Evolutionary conservation across 2,329 filamentous ascomycete genomes (phyloP).

Genomic region (Aquanectria penicillioides): DNA sequence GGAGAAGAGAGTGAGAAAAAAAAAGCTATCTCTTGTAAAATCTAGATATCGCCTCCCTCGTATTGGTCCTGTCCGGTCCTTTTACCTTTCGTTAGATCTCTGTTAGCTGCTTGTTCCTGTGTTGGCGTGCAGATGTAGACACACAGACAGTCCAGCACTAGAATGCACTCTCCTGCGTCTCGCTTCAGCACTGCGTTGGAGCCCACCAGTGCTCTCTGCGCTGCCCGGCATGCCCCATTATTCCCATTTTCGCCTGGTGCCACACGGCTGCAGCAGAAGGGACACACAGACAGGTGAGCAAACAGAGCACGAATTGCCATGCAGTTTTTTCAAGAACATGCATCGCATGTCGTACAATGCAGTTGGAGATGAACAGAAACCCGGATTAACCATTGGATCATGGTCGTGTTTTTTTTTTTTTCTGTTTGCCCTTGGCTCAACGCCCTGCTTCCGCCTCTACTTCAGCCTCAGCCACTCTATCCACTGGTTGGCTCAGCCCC

Average conservation of each 20-base stretch:
- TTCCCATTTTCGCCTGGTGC: slow-evolving; percentile 7
- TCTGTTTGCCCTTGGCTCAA: no score
- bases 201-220: slow-evolving; percentile 24
- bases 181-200: slow-evolving; percentile 36
- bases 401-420: no score
- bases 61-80: slow-evolving; percentile 17
- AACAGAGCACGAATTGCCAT: neutral
- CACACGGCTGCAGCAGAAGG: slow-evolving; percentile 10
- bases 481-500: slow-evolving; percentile 17
- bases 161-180: slow-evolving; percentile 41
- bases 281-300: slow-evolving; percentile 10
- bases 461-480: slow-evolving; percentile 2
- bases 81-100: slow-evolving; percentile 26
- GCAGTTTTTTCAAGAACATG: slow-evolving; percentile 4
- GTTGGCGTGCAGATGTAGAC: slow-evolving; percentile 32
- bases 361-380: no score
- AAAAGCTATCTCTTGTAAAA: neutral
- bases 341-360: neutral
- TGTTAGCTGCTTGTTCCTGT: slow-evolving; percentile 36
- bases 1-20: slow-evolving; percentile 8
- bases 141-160: slow-evolving; percentile 24
- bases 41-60: slow-evolving; percentile 24
- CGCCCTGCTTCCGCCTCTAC: neutral
- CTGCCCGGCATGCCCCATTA: slow-evolving; percentile 21
- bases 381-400: neutral